Base-by-base conservation (phyloP, 192 early-diverging fungal species). In the Umbelopsis vinacea region DNA sequence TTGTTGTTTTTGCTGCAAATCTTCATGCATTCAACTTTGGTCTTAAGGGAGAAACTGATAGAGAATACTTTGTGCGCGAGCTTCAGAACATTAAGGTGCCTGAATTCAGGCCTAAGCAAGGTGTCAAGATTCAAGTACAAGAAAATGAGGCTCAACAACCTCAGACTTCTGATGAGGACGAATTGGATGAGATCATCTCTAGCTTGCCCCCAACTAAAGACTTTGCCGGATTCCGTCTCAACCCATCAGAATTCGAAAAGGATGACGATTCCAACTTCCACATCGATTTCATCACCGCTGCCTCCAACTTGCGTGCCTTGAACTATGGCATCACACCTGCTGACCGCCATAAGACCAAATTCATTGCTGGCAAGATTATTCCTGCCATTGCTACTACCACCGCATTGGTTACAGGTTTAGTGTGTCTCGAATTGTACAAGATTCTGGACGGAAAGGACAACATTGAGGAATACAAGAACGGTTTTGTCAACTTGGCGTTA, bases 221-320 rank as follows among this genome's bases (percentile, higher is more conserved):
- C 37, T 79, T 97, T 71, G 92, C 92, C 22, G 93, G 94, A 46
- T 88, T 93, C 78, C 92, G 95, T 66, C 86, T 99, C 63, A 87
- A 81, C 46, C 95, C 97, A 23, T 92, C 89, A 14, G 97, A 98
- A 69, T 99, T 99, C 81, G 98, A 99, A 79, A 99, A 99, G 55
- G 98, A 99, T 79, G 98, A 99, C 78, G 98, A 99, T 74, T 92
- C 89, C 79, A 99, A 99, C 87, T 97, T 96, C 89, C 98, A 99
- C 79, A 98, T 99, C 73, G 98, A 99, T 79, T 99, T 98, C 82
- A 93, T 99, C 76, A 95, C 98, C 3, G 97, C 98, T 2, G 90
- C 95, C 19, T 98, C 98, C 45, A 99, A 99, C 85, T 78, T 98
- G 81, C 95, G 92, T 63, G 94, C 94, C 19, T 69, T 82, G 67